phyloP scores from a whole-genome alignment of 306 rosid species.

The Macrotyloma uniflorum region DNA sequence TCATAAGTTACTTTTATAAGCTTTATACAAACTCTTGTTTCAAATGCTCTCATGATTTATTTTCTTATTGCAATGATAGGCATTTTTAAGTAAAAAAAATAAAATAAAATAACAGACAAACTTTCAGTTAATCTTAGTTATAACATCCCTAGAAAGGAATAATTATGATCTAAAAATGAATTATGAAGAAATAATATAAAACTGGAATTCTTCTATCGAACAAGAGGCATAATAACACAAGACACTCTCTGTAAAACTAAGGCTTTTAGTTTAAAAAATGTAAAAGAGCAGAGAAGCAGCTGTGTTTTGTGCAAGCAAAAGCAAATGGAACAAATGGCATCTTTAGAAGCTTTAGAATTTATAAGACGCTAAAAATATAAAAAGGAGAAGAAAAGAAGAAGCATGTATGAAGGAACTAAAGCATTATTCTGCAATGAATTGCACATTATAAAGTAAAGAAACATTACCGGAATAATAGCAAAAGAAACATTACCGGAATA shows the following conservation, averaged over 20 bases:
- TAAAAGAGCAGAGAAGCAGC: too few relatives aligned
- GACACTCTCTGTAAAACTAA: not conserved
- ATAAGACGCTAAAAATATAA: too few relatives aligned
- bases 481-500: too few relatives aligned
- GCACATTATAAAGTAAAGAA: not conserved
- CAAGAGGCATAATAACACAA: not conserved
- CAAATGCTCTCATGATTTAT: not conserved
- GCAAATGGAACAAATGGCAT: too few relatives aligned
- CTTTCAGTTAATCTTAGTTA: not conserved
- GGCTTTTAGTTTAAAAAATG: not conserved
- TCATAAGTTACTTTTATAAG: not conserved
- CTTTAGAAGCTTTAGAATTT: too few relatives aligned
- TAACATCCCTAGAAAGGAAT: not conserved
- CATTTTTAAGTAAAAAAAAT: not conserved
- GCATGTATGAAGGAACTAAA: not conserved
- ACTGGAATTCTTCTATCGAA: not conserved
- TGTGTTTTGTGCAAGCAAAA: too few relatives aligned
- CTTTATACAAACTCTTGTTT: not conserved
- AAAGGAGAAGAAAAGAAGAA: not conserved
- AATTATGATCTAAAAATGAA: too few relatives aligned
- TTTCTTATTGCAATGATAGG: not conserved
- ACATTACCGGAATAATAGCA: not conserved
- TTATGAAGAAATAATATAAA: not conserved
- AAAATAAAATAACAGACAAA: not conserved
- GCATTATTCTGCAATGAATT: not conserved